These are phyloP conservation scores for Neopestalotiopsis sp. DNA, from an alignment of 2,329 filamentous ascomycete genomes.

Conservation along the genomic window DNA sequence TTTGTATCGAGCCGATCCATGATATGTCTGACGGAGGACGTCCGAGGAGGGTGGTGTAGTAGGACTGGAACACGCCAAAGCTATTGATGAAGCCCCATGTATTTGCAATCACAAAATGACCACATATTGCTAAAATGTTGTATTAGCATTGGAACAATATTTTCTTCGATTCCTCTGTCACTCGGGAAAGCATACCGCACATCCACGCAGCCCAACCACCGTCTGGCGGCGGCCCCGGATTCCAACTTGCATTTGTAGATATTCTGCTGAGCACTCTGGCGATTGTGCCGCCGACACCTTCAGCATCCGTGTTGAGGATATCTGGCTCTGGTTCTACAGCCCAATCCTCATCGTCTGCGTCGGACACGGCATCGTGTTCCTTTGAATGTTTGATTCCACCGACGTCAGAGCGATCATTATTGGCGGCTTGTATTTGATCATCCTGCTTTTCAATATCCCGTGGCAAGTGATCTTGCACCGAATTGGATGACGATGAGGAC, in stretches of 20 bases:
- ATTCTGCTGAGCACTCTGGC: conserved; percentile 46
- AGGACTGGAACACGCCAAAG: conserved; percentile 61
- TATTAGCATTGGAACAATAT: not conserved
- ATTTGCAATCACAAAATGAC: conserved; percentile 54
- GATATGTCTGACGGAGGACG: conserved; percentile 51
- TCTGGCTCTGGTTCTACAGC: conserved; percentile 28
- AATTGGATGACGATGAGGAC: conserved; percentile 23
- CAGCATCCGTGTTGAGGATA: conserved; percentile 28
- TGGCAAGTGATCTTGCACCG: conserved; percentile 29
- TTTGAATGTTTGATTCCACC: not conserved
- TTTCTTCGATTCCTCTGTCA: conserved; percentile 15
- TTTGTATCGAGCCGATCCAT: conserved; percentile 60
- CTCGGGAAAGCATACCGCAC: conserved; percentile 30
- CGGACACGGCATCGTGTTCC: not conserved
- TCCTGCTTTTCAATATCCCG: conserved; percentile 31
- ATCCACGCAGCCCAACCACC: conserved; percentile 54
- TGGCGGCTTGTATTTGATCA: conserved; percentile 7
- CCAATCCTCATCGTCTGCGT: conserved; percentile 21
- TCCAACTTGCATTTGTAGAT: conserved; percentile 44
- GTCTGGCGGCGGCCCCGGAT: conserved; percentile 55
- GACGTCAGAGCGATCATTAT: not conserved
- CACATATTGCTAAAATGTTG: conserved; percentile 36
- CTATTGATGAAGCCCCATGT: conserved; percentile 62
- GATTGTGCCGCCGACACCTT: conserved; percentile 34
- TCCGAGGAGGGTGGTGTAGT: conserved; percentile 48